Base-by-base conservation (phyloP, 192 early-diverging fungal species). In the Coemansia sp. region DNA sequence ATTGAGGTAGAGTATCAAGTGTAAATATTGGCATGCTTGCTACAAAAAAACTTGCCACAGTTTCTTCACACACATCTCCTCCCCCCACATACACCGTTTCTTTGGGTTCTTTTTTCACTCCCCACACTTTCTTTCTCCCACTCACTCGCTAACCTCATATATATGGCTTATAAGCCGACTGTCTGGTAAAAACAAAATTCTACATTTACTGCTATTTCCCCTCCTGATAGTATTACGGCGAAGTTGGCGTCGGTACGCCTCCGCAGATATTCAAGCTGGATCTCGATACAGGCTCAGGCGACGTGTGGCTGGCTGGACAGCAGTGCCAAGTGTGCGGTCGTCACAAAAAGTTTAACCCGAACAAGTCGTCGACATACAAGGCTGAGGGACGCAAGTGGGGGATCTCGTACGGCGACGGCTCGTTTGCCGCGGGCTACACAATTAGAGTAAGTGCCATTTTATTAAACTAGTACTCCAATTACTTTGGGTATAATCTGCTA, bases 221-320 rank as follows among this genome's bases (percentile, higher is more conserved):
- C 10, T 3, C 15, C 24, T 27, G 64, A 27, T 73, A 92, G 85
- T 92, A 92, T 63, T 92, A 92, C 65, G 88, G 86, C 55, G 74
- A 78, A n/a, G 88, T 90, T 6, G 76, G 85, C 1, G 81, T 90
- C 24, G 90, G 90, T 12, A 87, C 90, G 11, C 90, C 90, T 43
- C 87, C 88, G 20, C 88, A 90, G 58, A 78, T 75, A 41, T 89
- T 92, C 72, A 90, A 90, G 58, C 76, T 92, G n/a, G 85, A 90
- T 64, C 86, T 92, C 39, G 90, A 92, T 62, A 92, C 90, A 4
- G 91, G 91, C 22, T 90, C 89, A 2, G 87, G 87, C n/a, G 91
- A 92, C 72, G 69, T 90, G 3, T 92, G 89, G 89, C 81, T 90
- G 53, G 84, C 87, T 3, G 85, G 83, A 29, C 81, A 81, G 16